Percentiles rank a stretch among this genome's conserved stretches.
These are phyloP conservation scores for Linderina pennispora DNA, from an alignment of 192 early-diverging fungal species.

Conservation along the genomic window DNA sequence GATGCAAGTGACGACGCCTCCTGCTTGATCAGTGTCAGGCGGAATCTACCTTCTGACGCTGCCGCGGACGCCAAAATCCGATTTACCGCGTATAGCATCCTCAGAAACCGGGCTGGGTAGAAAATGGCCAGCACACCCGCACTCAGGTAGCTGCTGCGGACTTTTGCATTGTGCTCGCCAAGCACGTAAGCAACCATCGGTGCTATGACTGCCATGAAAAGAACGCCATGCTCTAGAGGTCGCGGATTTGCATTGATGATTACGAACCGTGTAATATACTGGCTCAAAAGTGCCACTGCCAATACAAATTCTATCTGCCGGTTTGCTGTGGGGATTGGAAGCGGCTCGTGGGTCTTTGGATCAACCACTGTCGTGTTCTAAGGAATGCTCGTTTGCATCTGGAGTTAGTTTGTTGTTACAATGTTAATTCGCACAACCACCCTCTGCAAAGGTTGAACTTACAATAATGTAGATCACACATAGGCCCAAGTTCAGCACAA, in stretches of 20 bases:
- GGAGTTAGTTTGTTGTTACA: too few species aligned
- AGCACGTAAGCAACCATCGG: slow-evolving; percentile 26
- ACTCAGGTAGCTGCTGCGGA: slow-evolving; percentile 41
- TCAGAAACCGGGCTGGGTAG: slow-evolving; percentile 43
- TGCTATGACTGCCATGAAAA: slow-evolving; percentile 34
- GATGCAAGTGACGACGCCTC: slow-evolving; percentile 29
- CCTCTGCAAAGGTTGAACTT: too few species aligned
- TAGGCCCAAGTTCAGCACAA: slow-evolving; percentile 19
- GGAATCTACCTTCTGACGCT: slow-evolving; percentile 10
- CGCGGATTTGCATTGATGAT: slow-evolving; percentile 36
- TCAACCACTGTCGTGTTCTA: slow-evolving; percentile 42
- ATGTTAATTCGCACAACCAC: too few species aligned
- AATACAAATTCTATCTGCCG: slow-evolving; percentile 28
- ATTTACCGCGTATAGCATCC: slow-evolving; percentile 29
- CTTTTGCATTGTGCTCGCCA: slow-evolving; percentile 9
- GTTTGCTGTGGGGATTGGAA: slow-evolving; percentile 12
- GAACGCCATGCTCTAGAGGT: slow-evolving; percentile 22
- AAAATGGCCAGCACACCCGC: slow-evolving; percentile 46
- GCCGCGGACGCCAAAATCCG: slow-evolving; percentile 23
- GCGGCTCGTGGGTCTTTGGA: slow-evolving; percentile 13
- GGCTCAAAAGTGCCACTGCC: slow-evolving; percentile 19
- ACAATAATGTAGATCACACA: slow-evolving; percentile 38
- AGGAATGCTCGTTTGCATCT: too few species aligned
- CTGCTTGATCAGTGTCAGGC: slow-evolving; percentile 26
- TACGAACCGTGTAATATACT: slow-evolving; percentile 33